A percentile compares a stretch with the other conserved stretches of the same genome.
Evolutionary conservation across 495 filamentous ascomycete genomes (phyloP).

Genomic region (Neurospora tetrasperma): DNA sequence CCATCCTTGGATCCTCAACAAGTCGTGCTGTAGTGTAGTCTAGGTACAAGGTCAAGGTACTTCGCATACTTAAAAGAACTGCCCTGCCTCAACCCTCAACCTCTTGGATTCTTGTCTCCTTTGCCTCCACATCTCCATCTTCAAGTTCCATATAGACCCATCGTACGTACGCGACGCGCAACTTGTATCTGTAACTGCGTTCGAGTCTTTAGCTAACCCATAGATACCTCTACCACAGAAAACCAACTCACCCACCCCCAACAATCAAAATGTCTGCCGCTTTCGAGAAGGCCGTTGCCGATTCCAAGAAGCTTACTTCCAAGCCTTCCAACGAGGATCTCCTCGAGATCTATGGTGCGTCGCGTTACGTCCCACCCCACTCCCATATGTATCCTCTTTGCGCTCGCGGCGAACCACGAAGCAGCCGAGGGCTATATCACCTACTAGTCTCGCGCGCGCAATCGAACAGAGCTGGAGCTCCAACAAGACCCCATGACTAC

Average conservation of each 20-base stretch:
- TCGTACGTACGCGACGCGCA: not conserved
- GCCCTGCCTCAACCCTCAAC: not conserved
- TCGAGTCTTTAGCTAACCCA: not conserved
- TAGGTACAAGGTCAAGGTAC: not conserved
- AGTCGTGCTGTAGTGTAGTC: not conserved
- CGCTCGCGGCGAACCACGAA: not conserved
- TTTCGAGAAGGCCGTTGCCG: slow-evolving; percentile 52
- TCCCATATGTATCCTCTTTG: not conserved
- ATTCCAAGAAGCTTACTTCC: slow-evolving; percentile 52
- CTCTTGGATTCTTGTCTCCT: not conserved
- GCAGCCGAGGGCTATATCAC: not conserved
- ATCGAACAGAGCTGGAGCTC: not conserved
- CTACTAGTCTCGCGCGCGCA: not conserved
- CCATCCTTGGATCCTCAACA: not conserved
- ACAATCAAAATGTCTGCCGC: slow-evolving; percentile 32
- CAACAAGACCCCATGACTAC: not conserved
- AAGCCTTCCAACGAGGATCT: slow-evolving; percentile 49
- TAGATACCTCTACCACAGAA: not conserved
- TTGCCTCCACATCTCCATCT: slow-evolving; percentile 1
- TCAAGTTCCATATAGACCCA: not conserved
- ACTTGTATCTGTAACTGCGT: not conserved
- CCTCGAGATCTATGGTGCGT: slow-evolving; percentile 41
- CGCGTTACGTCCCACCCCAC: not conserved
- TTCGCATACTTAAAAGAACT: not conserved
- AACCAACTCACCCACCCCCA: slow-evolving; percentile 5